Conservation (phyloP, 1,284 basidiomycete species). For the Ganoderma multipileum region DNA sequence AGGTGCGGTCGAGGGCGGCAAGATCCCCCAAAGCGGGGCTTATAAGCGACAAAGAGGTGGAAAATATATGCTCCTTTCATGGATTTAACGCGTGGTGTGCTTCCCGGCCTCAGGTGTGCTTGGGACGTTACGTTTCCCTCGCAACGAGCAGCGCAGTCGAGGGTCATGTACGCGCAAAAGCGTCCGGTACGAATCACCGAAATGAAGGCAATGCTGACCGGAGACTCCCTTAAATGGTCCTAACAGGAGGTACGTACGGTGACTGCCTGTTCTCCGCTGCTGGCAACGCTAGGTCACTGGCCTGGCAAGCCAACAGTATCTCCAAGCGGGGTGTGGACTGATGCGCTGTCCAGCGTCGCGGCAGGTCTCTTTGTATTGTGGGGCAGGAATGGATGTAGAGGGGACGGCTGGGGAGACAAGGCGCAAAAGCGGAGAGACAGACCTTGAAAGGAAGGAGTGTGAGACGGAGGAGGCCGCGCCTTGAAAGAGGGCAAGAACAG, state of each 20-base stretch:
- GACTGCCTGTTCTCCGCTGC: neutral
- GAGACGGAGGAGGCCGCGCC: slow-evolving; percentile 76
- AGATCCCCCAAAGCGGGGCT: slow-evolving; percentile 8
- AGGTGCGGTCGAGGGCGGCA: slow-evolving; percentile 7
- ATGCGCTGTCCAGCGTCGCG: slow-evolving; percentile 9
- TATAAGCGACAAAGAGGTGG: slow-evolving; percentile 11
- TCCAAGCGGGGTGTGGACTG: neutral
- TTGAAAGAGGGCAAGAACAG: slow-evolving; percentile 42
- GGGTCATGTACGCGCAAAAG: slow-evolving; percentile 6
- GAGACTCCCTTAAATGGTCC: neutral
- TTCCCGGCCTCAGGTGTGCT: neutral
- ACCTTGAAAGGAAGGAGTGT: slow-evolving; percentile 66
- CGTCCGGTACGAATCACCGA: slow-evolving; percentile 4
- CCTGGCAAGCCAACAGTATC: neutral
- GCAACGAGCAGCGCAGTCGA: slow-evolving; percentile 16
- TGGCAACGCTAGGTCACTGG: neutral
- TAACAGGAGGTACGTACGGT: slow-evolving; percentile 5
- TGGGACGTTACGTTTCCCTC: slow-evolving; percentile 13
- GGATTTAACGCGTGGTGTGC: neutral
- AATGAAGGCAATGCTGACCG: slow-evolving; percentile 3
- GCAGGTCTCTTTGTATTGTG: neutral
- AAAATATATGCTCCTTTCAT: neutral
- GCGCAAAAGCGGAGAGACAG: slow-evolving; percentile 26
- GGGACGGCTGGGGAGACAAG: neutral
- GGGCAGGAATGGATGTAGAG: slow-evolving; percentile 10